Evolutionary conservation across 2,329 filamentous ascomycete species (phyloP).

Genomic region (Fusarium nelsonii): DNA sequence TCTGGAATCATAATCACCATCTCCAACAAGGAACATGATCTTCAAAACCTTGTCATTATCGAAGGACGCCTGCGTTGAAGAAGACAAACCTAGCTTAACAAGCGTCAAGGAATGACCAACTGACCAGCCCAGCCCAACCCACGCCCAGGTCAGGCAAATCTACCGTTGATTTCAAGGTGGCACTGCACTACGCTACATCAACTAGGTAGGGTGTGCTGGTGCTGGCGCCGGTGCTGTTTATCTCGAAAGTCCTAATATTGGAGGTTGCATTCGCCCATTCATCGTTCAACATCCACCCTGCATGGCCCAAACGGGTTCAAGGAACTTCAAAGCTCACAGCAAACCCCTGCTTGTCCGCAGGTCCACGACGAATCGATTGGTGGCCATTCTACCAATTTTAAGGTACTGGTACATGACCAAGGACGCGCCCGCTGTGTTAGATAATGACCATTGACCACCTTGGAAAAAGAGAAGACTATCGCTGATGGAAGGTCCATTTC

Average conservation of each 20-base stretch:
- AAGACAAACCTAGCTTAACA: conserved; percentile 22
- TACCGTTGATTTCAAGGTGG: conserved; percentile 44
- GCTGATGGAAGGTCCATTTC: conserved; percentile 29
- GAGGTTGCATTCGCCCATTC: conserved; percentile 35
- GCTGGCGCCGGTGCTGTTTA: conserved; percentile 28
- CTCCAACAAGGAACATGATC: conserved; percentile 44
- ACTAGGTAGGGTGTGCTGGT: conserved; percentile 14
- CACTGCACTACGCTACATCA: conserved; percentile 10
- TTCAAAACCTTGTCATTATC: conserved; percentile 44
- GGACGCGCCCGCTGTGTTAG: conserved; percentile 16
- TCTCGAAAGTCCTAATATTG: conserved; percentile 36
- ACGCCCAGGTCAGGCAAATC: conserved; percentile 25
- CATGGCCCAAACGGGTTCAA: conserved; percentile 44
- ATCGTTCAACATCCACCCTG: conserved; percentile 39
- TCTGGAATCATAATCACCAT: conserved; percentile 27
- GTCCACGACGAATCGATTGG: conserved; percentile 48
- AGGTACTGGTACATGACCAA: conserved; percentile 43
- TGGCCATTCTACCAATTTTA: conserved; percentile 29
- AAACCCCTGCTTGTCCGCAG: conserved; percentile 45
- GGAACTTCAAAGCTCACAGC: conserved; percentile 41
- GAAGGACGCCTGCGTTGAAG: conserved; percentile 26
- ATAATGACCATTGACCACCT: conserved; percentile 4
- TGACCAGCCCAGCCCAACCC: background rate
- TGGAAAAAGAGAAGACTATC: conserved; percentile 11
- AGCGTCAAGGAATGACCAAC: conserved; percentile 21